Percentiles rank a stretch among this genome's conserved stretches.
Evolutionary conservation across 1,139 yeast genomes (phyloP).

Genomic region (Candida buenavistaensis): DNA sequence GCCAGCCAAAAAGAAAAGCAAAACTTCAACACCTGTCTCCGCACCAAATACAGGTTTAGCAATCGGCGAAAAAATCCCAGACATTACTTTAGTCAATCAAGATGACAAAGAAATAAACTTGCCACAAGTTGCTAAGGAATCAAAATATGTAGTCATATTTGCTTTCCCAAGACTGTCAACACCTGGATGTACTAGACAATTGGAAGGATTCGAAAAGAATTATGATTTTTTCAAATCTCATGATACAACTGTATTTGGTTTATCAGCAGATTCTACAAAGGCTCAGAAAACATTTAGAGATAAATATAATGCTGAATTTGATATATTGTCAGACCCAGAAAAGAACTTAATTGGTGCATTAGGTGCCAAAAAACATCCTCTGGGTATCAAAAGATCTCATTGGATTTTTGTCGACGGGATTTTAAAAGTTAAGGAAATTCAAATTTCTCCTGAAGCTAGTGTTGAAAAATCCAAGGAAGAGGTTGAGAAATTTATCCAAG

Average conservation of each 20-base stretch:
- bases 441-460: slow-evolving; percentile 79
- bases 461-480: slow-evolving; percentile 60
- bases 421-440: slow-evolving; percentile 61
- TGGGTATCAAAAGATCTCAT: slow-evolving; percentile 82
- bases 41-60: slow-evolving; percentile 38
- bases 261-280: slow-evolving; percentile 71
- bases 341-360: slow-evolving; percentile 66
- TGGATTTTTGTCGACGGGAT: slow-evolving; percentile 85
- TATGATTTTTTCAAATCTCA: slow-evolving; percentile 52
- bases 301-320: slow-evolving; percentile 72
- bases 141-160: slow-evolving; percentile 61
- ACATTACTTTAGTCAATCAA: slow-evolving; percentile 61
- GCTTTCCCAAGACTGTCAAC: slow-evolving; percentile 93
- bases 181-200: slow-evolving; percentile 87
- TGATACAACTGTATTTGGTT: slow-evolving; percentile 58
- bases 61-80: slow-evolving; percentile 73
- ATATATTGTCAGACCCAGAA: slow-evolving; percentile 74
- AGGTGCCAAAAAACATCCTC: slow-evolving; percentile 82
- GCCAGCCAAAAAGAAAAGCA: slow-evolving; percentile 25
- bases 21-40: slow-evolving; percentile 11
- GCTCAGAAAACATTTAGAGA: slow-evolving; percentile 75
- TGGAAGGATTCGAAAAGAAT: slow-evolving; percentile 79
- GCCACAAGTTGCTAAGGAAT: slow-evolving; percentile 43
- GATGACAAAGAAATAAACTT: slow-evolving; percentile 61
- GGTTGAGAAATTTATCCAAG: slow-evolving; percentile 35